These are phyloP conservation scores for Flaveria sonorensis DNA, from an alignment of 129 eudicot genomes.

Conservation along the genomic window DNA sequence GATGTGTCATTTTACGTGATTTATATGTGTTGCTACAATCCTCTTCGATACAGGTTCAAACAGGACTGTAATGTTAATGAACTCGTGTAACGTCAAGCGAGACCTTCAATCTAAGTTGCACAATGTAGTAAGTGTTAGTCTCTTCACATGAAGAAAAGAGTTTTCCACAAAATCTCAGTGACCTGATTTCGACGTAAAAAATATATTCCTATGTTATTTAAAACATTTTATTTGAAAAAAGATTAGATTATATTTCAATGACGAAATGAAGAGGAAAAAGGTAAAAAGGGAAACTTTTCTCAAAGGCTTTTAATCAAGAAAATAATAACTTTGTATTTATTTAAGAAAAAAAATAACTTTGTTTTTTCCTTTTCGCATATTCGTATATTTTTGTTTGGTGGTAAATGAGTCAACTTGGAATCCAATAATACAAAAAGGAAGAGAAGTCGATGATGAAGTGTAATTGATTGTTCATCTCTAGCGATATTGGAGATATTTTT, in stretches of 20 bases:
- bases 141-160: no score
- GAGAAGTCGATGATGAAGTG: slow-evolving; percentile 42
- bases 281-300: not conserved
- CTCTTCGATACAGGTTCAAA: no score
- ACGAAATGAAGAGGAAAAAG: no score
- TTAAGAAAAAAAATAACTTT: not conserved
- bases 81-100: no score
- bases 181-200: no score
- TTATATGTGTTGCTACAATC: not conserved
- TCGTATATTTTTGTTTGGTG: slow-evolving; percentile 15
- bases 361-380: slow-evolving; percentile 13
- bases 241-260: no score
- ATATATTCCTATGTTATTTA: no score
- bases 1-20: slow-evolving; percentile 3
- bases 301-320: slow-evolving; percentile 1
- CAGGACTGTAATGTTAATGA: no score
- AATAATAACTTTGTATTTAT: not conserved
- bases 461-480: slow-evolving; percentile 26
- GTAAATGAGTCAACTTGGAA: slow-evolving; percentile 38
- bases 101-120: no score
- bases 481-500: slow-evolving; percentile 11
- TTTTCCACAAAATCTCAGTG: no score
- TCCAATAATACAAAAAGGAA: slow-evolving; percentile 34
- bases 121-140: no score
- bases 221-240: no score